Evolutionary conservation across 2,329 filamentous ascomycete species (phyloP).

Genomic region (Pezicula carpinea): DNA sequence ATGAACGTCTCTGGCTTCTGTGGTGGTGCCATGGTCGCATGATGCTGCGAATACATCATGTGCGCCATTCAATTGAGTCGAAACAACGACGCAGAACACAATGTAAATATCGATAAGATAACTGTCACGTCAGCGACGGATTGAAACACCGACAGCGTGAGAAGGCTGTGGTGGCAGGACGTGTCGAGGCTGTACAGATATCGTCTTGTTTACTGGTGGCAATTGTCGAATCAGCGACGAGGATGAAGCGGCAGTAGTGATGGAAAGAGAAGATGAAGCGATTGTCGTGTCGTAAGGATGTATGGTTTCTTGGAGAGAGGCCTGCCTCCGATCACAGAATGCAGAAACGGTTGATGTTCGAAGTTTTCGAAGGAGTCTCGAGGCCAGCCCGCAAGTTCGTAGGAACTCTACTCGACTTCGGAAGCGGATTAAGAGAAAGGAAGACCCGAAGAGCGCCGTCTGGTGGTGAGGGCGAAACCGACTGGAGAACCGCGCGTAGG

Average conservation of each 20-base stretch:
- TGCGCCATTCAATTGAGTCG: constrained; percentile 30
- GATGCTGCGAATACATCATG: constrained; percentile 70
- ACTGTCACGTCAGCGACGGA: constrained; percentile 13
- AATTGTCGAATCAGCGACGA: constrained; percentile 19
- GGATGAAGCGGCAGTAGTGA: constrained; percentile 25
- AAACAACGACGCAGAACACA: constrained; percentile 18
- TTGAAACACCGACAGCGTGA: constrained; percentile 23
- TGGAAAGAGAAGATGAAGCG: constrained; percentile 24
- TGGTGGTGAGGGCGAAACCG: constrained; percentile 4
- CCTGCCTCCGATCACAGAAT: constrained; percentile 29
- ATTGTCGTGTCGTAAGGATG: constrained; percentile 21
- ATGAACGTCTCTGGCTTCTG: constrained; percentile 99
- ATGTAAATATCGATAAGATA: constrained; percentile 11
- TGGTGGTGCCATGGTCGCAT: constrained; percentile 81
- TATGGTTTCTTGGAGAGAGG: constrained; percentile 19
- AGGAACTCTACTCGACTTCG: constrained; percentile 26
- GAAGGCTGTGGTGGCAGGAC: constrained; percentile 14
- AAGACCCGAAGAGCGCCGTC: constrained; percentile 7
- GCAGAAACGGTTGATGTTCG: constrained; percentile 28
- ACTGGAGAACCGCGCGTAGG: constrained; percentile 3
- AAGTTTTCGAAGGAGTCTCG: constrained; percentile 23
- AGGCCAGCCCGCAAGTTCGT: constrained; percentile 21
- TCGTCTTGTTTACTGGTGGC: constrained; percentile 9
- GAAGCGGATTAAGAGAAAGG: constrained; percentile 10
- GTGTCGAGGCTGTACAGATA: constrained; percentile 8